Conservation (phyloP, 176 grass and related monocot species). For the Triticum monococcum region DNA sequence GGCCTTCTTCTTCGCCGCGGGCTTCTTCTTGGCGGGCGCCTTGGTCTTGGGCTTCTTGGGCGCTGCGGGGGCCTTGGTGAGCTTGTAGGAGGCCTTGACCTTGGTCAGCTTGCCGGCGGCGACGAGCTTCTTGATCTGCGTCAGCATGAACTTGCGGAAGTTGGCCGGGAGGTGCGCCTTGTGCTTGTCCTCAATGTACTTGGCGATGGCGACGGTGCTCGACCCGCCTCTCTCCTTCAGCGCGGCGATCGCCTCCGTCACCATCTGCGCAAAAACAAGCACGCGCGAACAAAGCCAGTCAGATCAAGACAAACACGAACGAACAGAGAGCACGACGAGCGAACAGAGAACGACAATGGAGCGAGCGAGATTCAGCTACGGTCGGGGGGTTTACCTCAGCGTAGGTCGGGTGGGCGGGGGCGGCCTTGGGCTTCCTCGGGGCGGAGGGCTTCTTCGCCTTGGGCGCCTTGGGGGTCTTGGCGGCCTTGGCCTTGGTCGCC, state of each 20-base stretch:
- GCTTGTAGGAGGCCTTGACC: conserved; percentile 86
- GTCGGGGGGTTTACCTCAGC: conserved; percentile 42
- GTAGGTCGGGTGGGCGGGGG: conserved; percentile 65
- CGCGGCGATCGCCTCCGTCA: conserved; percentile 66
- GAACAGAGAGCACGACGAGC: background rate
- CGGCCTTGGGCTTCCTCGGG: conserved; percentile 27
- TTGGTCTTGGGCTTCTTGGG: background rate
- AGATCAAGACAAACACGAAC: background rate
- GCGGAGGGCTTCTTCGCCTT: conserved; percentile 25
- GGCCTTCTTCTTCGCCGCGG: background rate
- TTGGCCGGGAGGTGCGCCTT: conserved; percentile 49
- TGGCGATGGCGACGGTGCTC: conserved; percentile 72
- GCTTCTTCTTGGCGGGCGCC: conserved; percentile 6
- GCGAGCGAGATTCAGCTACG: background rate
- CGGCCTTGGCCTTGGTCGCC: conserved; percentile 40
- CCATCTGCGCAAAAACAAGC: conserved; percentile 45
- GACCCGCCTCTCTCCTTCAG: conserved; percentile 82
- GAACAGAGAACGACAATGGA: background rate
- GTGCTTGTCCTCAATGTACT: conserved; percentile 75
- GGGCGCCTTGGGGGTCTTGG: conserved; percentile 27
- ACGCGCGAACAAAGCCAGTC: background rate
- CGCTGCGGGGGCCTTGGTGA: background rate
- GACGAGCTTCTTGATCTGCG: conserved; percentile 64
- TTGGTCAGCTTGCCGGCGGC: conserved; percentile 55
- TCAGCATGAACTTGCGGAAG: conserved; percentile 55